Evolutionary conservation across 805 yeast genomes (phyloP).

Genomic region (Kluyveromyces dobzhanskii): DNA sequence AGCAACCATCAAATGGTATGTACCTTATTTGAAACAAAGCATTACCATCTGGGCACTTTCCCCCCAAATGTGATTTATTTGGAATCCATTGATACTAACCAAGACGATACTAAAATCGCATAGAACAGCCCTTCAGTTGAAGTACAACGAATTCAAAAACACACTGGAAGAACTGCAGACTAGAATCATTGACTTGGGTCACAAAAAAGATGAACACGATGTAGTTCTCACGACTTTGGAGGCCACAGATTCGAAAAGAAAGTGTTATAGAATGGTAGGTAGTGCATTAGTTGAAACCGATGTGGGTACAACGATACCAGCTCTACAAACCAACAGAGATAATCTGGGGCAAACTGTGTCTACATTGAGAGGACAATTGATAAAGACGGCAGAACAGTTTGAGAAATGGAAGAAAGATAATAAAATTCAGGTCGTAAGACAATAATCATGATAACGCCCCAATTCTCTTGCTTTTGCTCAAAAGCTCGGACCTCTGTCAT

Average conservation of each 20-base stretch:
- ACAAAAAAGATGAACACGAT: constrained; percentile 40
- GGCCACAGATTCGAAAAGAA: constrained; percentile 49
- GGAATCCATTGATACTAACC: constrained; percentile 4
- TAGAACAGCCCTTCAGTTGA: constrained; percentile 34
- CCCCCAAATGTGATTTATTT: no score
- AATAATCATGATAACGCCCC: constrained; percentile 8
- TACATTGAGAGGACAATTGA: constrained; percentile 24
- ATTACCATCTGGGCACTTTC: no score
- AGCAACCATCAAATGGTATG: constrained; percentile 10
- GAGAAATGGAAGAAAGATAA: constrained; percentile 30
- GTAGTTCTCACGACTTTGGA: constrained; percentile 53
- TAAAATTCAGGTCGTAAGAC: constrained; percentile 28
- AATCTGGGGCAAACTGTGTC: constrained; percentile 32
- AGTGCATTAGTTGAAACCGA: constrained; percentile 81
- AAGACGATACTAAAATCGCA: no score
- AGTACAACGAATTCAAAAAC: constrained; percentile 45
- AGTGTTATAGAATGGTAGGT: constrained; percentile 89
- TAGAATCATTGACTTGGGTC: constrained; percentile 40
- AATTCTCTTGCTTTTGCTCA: no score
- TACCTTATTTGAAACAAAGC: neutral
- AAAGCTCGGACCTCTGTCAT: no score
- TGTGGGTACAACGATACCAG: constrained; percentile 66
- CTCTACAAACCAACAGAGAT: constrained; percentile 46
- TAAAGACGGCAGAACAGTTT: constrained; percentile 24
- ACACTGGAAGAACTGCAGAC: constrained; percentile 38